These are phyloP conservation scores for Aspergillus affinis DNA, from an alignment of 495 filamentous ascomycete genomes.

Conservation along the genomic window DNA sequence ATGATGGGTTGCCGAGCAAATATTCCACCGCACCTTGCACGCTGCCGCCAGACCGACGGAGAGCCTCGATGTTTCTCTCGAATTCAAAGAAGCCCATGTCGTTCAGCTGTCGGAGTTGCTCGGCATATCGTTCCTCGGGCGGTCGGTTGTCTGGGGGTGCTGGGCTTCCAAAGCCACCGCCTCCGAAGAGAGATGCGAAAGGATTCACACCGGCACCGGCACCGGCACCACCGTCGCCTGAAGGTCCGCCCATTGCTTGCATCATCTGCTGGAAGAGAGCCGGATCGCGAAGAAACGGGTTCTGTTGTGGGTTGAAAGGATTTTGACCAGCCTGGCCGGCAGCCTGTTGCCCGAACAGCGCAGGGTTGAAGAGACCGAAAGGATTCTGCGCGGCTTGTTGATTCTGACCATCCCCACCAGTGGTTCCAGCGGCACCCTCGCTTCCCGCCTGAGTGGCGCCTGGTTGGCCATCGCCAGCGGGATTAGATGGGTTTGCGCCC, in stretches of 20 bases:
- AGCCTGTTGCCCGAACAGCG: constrained; percentile 34
- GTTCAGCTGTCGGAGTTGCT: constrained; percentile 89
- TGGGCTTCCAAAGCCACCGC: constrained; percentile 40
- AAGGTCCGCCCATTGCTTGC: constrained; percentile 41
- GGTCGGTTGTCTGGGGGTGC: constrained; percentile 71
- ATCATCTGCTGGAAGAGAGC: constrained; percentile 48
- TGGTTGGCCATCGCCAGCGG: constrained; percentile 24
- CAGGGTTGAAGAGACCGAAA: constrained; percentile 52
- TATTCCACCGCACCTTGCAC: constrained; percentile 94
- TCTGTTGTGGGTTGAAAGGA: constrained; percentile 48
- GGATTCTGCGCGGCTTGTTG: constrained; percentile 48
- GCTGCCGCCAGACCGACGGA: constrained; percentile 87
- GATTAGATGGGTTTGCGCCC: constrained; percentile 29
- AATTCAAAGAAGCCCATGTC: constrained; percentile 99
- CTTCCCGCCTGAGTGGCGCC: constrained; percentile 20
- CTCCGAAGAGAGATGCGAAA: constrained; percentile 41
- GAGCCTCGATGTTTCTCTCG: constrained; percentile 83
- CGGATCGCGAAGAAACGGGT: constrained; percentile 51
- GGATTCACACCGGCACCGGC: constrained; percentile 35
- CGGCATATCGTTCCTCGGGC: constrained; percentile 89
- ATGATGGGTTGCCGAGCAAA: constrained; percentile 44
- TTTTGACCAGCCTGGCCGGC: constrained; percentile 38
- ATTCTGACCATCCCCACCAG: constrained; percentile 29
- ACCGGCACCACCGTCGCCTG: constrained; percentile 29
- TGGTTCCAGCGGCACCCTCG: constrained; percentile 25